These are phyloP conservation scores for Stipa capillata DNA, from an alignment of 176 grass and related monocot species.

Conservation along the genomic window DNA sequence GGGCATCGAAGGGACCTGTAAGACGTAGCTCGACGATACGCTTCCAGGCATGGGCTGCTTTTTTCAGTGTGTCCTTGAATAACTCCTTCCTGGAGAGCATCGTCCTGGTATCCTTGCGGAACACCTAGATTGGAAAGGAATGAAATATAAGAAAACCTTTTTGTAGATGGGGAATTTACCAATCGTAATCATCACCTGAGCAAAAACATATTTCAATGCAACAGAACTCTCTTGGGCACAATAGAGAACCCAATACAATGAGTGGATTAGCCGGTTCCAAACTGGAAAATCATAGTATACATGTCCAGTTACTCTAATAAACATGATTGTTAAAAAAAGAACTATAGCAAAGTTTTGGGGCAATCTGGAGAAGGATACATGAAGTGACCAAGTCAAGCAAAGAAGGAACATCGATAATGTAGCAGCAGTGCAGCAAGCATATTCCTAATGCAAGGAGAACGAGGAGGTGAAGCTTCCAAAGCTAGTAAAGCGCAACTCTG, in stretches of 20 bases:
- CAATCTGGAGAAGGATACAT: neutral
- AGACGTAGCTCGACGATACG: constrained; percentile 67
- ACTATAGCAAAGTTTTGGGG: neutral
- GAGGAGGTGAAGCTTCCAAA: neutral
- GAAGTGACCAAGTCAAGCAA: neutral
- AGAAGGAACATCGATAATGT: neutral
- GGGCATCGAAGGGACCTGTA: constrained; percentile 38
- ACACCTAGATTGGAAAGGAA: constrained; percentile 41
- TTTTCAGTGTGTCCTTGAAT: constrained; percentile 79
- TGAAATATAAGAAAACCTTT: neutral
- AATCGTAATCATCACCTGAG: neutral
- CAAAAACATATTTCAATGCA: neutral
- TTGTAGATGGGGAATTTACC: neutral
- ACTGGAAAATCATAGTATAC: neutral
- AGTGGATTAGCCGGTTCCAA: neutral
- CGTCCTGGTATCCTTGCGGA: constrained; percentile 78
- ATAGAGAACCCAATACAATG: neutral
- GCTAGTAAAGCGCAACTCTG: neutral
- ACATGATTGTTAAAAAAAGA: neutral
- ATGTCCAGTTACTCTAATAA: neutral
- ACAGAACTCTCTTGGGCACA: neutral
- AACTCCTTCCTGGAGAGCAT: constrained; percentile 74
- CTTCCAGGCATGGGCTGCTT: constrained; percentile 67
- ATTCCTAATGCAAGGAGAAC: neutral
- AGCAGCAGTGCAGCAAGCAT: neutral